Base-by-base conservation (phyloP, 495 filamentous ascomycete genomes). In the Lasiosphaeris hirsuta region DNA sequence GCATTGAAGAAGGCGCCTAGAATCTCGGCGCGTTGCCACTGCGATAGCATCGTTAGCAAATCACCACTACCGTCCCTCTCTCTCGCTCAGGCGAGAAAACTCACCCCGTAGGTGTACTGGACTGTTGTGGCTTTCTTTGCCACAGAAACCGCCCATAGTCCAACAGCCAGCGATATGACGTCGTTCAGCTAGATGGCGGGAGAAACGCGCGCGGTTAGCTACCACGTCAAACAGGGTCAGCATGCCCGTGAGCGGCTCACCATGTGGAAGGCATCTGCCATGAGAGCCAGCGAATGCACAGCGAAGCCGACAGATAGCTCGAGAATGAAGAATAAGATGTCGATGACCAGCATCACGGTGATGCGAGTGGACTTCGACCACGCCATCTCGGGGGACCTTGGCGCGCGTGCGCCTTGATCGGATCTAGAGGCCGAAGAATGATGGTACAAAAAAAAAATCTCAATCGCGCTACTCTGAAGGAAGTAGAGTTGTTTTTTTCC, bases 241-340 rank as follows among this genome's bases (percentile, higher is more conserved):
- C 23, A 30, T 2, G 23, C 5, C 23, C 23, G 23, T 39, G 11
- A 15, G 9, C 17, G 43, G 53, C 78, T 62, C 68, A 92, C 89
- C 94, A 98, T 98, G 66, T 98, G 94, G 75, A 97, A 98, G 54
- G 94, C 90, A 76, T 98, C 94, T 38, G 94, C 94, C 65, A 95
- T 89, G 54, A 98, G 81, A 14, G 94, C 94, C 59, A 98, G 83
- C 30, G 94, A 97, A 63, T 90, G 86, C 52, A 95, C 91, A 41
- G 83, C 72, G 72, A 94, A 90, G 52, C 94, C 94, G 47, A 89
- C 84, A 17, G 85, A 86, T 48, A 98, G 74, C 71, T 98, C 94
- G 11, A 97, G 73, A 10, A 96, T 68, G 68, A 98, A 97, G 78
- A 98, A 98, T 4, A 82, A 78, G 2, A 84, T 74, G 74, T 97